Percentiles rank a stretch among this genome's conserved stretches.
phyloP scores from a whole-genome alignment of 2,329 filamentous ascomycete genomes.

The Ceratocystis cacaofunesta region DNA sequence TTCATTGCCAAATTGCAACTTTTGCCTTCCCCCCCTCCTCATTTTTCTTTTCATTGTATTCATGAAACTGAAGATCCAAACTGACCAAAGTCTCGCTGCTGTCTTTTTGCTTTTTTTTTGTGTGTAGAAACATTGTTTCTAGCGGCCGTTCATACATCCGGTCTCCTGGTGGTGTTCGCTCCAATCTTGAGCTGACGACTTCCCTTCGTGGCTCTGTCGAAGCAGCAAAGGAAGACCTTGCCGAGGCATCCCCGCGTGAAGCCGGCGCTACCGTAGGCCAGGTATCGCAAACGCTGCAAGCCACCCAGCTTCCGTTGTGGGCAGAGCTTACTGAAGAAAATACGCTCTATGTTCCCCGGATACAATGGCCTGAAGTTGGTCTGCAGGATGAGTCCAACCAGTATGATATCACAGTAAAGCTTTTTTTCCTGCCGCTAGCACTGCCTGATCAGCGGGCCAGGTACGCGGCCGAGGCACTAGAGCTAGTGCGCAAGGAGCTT shows the following conservation, averaged over 20 bases:
- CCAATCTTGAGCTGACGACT: conserved; percentile 84
- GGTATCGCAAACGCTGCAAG: conserved; percentile 23
- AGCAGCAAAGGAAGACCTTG: conserved; percentile 52
- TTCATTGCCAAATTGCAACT: not conserved
- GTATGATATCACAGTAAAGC: conserved; percentile 90
- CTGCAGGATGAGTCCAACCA: conserved; percentile 66
- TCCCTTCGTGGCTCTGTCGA: conserved; percentile 73
- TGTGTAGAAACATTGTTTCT: conserved; percentile 59
- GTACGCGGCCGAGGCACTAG: conserved; percentile 64
- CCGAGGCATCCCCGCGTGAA: not conserved
- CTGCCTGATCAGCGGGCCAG: conserved; percentile 47
- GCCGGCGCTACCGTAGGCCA: not conserved
- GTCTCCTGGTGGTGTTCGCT: conserved; percentile 61
- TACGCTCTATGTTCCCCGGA: conserved; percentile 60
- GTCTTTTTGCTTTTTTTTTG: not conserved
- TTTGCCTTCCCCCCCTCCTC: not conserved
- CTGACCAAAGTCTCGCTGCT: not conserved
- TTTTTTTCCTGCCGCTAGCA: conserved; percentile 76
- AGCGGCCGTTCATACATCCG: conserved; percentile 72
- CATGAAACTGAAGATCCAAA: conserved; percentile 16
- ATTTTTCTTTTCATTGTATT: not conserved
- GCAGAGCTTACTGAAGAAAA: conserved; percentile 43
- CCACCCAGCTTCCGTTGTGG: conserved; percentile 39
- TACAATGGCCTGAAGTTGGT: conserved; percentile 55
- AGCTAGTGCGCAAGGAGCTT: conserved; percentile 66